Base-by-base conservation (phyloP, 2,329 filamentous ascomycete species). In the Exophiala calicioides region DNA sequence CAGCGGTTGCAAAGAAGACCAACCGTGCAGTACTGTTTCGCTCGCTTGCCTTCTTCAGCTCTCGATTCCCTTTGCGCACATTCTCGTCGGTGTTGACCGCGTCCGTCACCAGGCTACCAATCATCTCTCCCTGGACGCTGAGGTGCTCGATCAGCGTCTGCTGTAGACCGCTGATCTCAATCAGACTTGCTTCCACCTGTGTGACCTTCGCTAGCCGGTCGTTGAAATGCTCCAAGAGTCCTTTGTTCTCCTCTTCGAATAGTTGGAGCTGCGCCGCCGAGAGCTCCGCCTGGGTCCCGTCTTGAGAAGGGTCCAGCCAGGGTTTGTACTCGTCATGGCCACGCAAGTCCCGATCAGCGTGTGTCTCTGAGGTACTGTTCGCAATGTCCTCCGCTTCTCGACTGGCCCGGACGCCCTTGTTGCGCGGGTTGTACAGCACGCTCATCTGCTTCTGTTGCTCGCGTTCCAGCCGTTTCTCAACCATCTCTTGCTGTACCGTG, bases 91-190 rank as follows among this genome's bases (percentile, higher is more conserved):
- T 96, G 23, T 81, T 78, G 50, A 84, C 79, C 1, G 89, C 90
- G 66, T 98, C 91, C 32, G 84, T 76, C 23, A 95, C 88, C 15
- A 98, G 76, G 64, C 93, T 87, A 50, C 90, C 86, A 53, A 98
- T 95, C 59, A 93, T 85, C 46, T 88, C 89, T 44, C 88, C 86
- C 64, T 98, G 93, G 10, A 85, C 84, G 29, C 84, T 80, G 16
- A 98, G 78, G 63, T 96, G 95, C 60, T 81, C 82, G 30, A 93
- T 88, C 9, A 98, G 83, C 43, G 91, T 84, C 44, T 87, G 88
- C 65, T 98, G 93, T 40, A 98, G 75, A 63, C 95, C 90, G 5
- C 89, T 86, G 54, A 98, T 96, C 66, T 98, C 93, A 3, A 95
- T 68, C 4, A 98, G 78, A 1, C 90, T 95, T 65, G 87, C 88